These are phyloP conservation scores for Cyclotella distinguenda DNA, from an alignment of 108 stramenopile species.

Conservation along the genomic window DNA sequence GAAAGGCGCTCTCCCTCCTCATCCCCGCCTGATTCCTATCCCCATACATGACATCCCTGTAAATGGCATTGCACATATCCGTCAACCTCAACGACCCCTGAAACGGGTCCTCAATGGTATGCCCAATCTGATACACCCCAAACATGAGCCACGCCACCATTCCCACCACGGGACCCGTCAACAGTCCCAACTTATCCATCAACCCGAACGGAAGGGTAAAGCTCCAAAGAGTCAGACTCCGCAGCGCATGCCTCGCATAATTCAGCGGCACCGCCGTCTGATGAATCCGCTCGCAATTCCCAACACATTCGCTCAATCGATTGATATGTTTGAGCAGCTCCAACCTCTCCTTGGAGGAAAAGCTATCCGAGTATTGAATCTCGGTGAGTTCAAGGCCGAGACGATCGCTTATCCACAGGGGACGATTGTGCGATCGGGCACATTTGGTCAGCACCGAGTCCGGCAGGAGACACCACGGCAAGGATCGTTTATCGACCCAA, in stretches of 20 bases:
- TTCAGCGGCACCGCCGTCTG: conserved; percentile 90
- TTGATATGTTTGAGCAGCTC: conserved; percentile 54
- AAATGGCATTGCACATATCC: conserved; percentile 64
- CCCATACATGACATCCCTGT: conserved; percentile 58
- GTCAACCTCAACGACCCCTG: conserved; percentile 66
- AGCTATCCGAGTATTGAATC: conserved; percentile 51
- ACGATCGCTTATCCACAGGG: conserved; percentile 67
- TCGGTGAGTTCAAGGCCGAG: conserved; percentile 53
- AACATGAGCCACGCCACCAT: conserved; percentile 85
- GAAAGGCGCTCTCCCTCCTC: conserved; percentile 45
- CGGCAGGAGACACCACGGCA: conserved; percentile 62
- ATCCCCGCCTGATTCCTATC: conserved; percentile 45
- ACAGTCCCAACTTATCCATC: conserved; percentile 65
- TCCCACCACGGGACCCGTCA: conserved; percentile 80
- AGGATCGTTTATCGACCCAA: conserved; percentile 58
- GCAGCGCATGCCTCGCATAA: conserved; percentile 85
- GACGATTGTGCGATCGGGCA: conserved; percentile 63
- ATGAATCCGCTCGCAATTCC: conserved; percentile 85
- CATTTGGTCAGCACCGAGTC: conserved; percentile 35
- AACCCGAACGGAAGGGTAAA: conserved; percentile 84
- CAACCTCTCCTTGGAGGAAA: conserved; percentile 66
- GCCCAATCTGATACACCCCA: conserved; percentile 91
- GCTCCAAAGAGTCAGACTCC: conserved; percentile 80
- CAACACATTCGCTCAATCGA: conserved; percentile 68
- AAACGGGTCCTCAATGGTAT: conserved; percentile 90